Conservation (phyloP, 129 eudicot genomes). For the Rutidosis leptorrhynchoides region DNA sequence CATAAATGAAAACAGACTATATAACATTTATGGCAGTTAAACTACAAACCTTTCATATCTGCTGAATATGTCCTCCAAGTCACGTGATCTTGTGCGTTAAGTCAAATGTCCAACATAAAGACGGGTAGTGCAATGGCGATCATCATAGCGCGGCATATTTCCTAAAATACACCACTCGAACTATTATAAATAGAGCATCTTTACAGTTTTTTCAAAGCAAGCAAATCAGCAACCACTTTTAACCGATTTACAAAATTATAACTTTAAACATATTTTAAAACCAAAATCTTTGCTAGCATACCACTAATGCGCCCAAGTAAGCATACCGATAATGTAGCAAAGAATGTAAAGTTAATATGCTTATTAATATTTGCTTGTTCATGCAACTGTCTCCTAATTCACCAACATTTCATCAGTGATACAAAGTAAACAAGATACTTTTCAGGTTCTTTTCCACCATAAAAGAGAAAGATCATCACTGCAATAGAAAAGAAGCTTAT, state of each 20-base stretch:
- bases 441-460: not conserved
- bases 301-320: conserved; percentile 8
- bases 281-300: conserved; percentile 1
- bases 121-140: conserved; percentile 68
- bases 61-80: conserved; percentile 75
- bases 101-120: conserved; percentile 86
- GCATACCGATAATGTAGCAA: conserved; percentile 3
- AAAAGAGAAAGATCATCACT: not conserved
- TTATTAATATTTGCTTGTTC: conserved; percentile 5
- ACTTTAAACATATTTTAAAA: too few species aligned
- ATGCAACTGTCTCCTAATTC: not conserved
- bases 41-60: conserved; percentile 75
- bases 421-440: not conserved
- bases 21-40: not conserved
- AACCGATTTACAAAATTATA: too few species aligned
- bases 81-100: conserved; percentile 77
- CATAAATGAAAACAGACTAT: not conserved
- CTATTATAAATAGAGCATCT: conserved; percentile 3
- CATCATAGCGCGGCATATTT: conserved; percentile 75
- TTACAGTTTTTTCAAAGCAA: not conserved
- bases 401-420: not conserved
- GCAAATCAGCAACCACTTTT: conserved; percentile 4
- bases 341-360: not conserved
- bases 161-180: conserved; percentile 18
- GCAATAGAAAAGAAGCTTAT: not conserved